These are phyloP conservation scores for Knufia petricola DNA, from an alignment of 2,329 filamentous ascomycete genomes.

Conservation along the genomic window DNA sequence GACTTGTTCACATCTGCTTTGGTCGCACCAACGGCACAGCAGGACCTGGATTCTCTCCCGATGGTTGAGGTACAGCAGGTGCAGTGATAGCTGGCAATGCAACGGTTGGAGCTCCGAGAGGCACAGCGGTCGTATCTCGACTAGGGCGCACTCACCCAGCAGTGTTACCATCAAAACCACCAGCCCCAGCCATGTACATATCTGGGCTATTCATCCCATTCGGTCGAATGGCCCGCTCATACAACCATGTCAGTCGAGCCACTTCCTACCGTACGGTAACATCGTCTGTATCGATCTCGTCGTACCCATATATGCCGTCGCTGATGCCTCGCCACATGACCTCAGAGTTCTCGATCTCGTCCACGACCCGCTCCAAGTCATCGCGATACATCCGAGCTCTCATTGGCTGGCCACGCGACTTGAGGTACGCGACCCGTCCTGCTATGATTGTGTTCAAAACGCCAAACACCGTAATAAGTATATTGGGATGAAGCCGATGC, in stretches of 20 bases:
- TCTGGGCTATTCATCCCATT: slow-evolving; percentile 34
- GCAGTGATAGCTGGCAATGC: slow-evolving; percentile 4
- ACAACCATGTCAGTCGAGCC: slow-evolving; percentile 28
- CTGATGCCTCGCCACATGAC: slow-evolving; percentile 46
- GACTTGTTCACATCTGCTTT: slow-evolving; percentile 5
- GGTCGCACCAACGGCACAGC: slow-evolving; percentile 18
- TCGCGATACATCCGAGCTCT: slow-evolving; percentile 50
- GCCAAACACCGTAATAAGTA: slow-evolving; percentile 50
- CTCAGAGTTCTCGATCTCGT: slow-evolving; percentile 46
- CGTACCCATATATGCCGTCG: slow-evolving; percentile 34
- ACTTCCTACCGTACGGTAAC: slow-evolving; percentile 34
- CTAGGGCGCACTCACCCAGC: slow-evolving; percentile 17
- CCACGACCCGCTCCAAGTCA: slow-evolving; percentile 50
- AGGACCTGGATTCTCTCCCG: slow-evolving; percentile 14
- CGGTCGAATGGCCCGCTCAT: slow-evolving; percentile 30
- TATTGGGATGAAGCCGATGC: slow-evolving; percentile 45
- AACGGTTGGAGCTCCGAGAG: slow-evolving; percentile 21
- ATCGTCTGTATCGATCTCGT: slow-evolving; percentile 37
- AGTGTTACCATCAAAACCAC: slow-evolving; percentile 20
- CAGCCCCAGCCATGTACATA: slow-evolving; percentile 28
- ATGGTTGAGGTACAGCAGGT: slow-evolving; percentile 1
- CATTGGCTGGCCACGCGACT: slow-evolving; percentile 49
- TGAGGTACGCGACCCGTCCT: slow-evolving; percentile 50
- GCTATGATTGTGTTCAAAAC: slow-evolving; percentile 55
- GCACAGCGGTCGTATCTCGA: slow-evolving; percentile 14